Conservation (phyloP, 345 rosid genomes). For the Iberis pinnata region DNA sequence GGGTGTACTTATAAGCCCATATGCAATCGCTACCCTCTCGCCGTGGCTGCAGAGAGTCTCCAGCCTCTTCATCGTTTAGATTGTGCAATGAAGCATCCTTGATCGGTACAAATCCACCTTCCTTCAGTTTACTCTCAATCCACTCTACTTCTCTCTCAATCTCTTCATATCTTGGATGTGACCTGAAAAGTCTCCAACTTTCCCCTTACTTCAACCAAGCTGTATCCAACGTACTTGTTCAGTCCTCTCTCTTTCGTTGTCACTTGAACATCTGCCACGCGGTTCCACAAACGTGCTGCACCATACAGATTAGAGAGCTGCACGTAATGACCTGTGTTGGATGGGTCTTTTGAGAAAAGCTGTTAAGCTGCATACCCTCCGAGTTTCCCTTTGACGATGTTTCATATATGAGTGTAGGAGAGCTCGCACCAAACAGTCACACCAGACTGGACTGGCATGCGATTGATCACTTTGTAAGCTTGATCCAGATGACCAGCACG, state of each 20-base stretch:
- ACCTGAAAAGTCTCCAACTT: conserved; percentile 47
- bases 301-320: conserved; percentile 77
- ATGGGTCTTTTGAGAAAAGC: conserved; percentile 52
- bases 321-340: conserved; percentile 57
- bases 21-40: conserved; percentile 63
- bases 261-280: conserved; percentile 41
- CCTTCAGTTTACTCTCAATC: conserved; percentile 51
- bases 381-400: conserved; percentile 44
- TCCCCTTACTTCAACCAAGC: conserved; percentile 53
- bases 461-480: conserved; percentile 48
- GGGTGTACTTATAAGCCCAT: conserved; percentile 51
- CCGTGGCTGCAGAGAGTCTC: conserved; percentile 63
- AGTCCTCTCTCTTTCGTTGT: conserved; percentile 56
- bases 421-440: conserved; percentile 62
- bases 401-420: conserved; percentile 59
- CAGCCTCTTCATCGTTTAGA: conserved; percentile 51
- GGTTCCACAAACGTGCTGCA: conserved; percentile 49
- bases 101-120: conserved; percentile 43
- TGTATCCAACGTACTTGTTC: conserved; percentile 50
- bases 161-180: conserved; percentile 45
- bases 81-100: conserved; percentile 52
- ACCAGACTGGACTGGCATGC: conserved; percentile 58
- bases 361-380: conserved; percentile 62
- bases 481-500: conserved; percentile 51
- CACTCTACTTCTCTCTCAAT: conserved; percentile 38